Evolutionary conservation across 257 asterid species (phyloP).

Genomic region (Capsicum rhomboideum): DNA sequence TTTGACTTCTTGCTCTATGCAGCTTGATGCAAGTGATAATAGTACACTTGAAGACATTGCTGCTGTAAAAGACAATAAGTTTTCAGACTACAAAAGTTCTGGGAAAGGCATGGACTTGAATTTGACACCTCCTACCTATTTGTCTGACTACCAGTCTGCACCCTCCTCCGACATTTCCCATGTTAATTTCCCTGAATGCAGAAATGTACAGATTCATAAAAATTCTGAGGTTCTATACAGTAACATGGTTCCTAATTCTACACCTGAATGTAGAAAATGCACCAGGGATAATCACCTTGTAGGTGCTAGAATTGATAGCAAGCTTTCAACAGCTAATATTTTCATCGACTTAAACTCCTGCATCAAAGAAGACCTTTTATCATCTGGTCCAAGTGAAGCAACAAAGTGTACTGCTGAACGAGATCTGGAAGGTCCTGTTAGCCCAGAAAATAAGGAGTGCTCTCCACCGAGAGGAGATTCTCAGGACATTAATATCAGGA

Average conservation of each 20-base stretch:
- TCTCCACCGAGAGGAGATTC: constrained; percentile 53
- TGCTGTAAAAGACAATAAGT: constrained; percentile 10
- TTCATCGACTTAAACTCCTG: constrained; percentile 23
- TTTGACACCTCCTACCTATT: constrained; percentile 24
- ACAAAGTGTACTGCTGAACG: constrained; percentile 3
- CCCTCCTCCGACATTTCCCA: neutral
- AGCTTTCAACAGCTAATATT: constrained; percentile 9
- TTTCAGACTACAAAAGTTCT: constrained; percentile 14
- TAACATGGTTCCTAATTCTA: neutral
- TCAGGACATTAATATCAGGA: constrained; percentile 21
- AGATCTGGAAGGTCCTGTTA: constrained; percentile 40
- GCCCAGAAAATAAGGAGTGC: constrained; percentile 56
- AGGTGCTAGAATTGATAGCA: constrained; percentile 2
- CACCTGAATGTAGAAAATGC: neutral
- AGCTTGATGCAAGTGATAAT: neutral
- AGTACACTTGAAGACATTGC: neutral
- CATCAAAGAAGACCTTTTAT: constrained; percentile 12
- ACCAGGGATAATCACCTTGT: constrained; percentile 1
- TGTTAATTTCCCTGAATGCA: neutral
- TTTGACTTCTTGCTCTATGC: neutral
- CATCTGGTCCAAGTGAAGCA: neutral
- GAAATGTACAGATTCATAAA: neutral
- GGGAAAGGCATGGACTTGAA: constrained; percentile 33
- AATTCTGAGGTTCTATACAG: neutral
- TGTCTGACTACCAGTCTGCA: constrained; percentile 5